Percentiles rank a stretch among this genome's conserved stretches.
Evolutionary conservation across 495 filamentous ascomycete genomes (phyloP).

Genomic region (Cercophora sp.): DNA sequence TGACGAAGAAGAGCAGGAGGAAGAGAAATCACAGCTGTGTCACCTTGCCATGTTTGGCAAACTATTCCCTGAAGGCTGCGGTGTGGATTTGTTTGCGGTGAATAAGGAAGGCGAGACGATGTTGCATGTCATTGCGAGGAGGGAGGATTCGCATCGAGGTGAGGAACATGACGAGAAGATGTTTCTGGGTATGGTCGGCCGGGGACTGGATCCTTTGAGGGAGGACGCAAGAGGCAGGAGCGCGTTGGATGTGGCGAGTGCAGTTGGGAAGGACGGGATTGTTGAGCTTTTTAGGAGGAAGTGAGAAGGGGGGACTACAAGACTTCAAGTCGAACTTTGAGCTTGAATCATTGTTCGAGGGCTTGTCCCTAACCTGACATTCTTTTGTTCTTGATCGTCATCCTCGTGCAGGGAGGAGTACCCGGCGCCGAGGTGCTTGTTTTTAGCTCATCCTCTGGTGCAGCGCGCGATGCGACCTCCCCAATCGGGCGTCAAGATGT

Average conservation of each 20-base stretch:
- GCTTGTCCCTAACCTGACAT: too few species aligned
- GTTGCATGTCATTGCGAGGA: constrained; percentile 30
- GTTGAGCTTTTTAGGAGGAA: constrained; percentile 27
- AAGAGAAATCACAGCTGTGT: too few species aligned
- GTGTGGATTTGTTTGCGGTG: constrained; percentile 25
- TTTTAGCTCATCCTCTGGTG: too few species aligned
- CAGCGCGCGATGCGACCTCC: too few species aligned
- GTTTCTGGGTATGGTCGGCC: constrained; percentile 24
- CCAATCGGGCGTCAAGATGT: too few species aligned
- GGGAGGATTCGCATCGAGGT: too few species aligned
- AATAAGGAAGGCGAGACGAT: constrained; percentile 27
- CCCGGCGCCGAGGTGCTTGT: too few species aligned
- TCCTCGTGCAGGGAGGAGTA: too few species aligned
- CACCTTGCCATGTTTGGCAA: neutral
- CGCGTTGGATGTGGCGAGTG: constrained; percentile 34
- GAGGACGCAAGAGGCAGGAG: constrained; percentile 31
- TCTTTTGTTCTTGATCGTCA: too few species aligned
- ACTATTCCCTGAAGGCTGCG: neutral
- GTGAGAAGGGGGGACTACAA: neutral
- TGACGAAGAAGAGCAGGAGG: neutral
- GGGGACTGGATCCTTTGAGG: constrained; percentile 32
- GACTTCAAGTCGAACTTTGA: too few species aligned
- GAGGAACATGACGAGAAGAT: constrained; percentile 12
- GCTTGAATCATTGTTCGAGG: too few species aligned
- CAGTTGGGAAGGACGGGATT: constrained; percentile 32